phyloP scores from a whole-genome alignment of 805 yeast genomes.

The Saccharomyces jurei region DNA sequence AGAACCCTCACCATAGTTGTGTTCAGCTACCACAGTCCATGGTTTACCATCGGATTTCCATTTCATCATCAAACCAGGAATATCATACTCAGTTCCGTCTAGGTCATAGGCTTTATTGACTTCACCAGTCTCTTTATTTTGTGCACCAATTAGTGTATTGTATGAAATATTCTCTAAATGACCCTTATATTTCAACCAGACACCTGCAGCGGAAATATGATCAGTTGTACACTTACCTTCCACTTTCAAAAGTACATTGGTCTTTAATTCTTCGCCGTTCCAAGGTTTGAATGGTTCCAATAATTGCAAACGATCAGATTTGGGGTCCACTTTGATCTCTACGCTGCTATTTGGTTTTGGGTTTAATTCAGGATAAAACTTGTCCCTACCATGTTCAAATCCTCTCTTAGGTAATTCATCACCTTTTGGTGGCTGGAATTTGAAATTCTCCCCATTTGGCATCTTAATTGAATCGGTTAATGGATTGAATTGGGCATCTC shows the following conservation, averaged over 20 bases:
- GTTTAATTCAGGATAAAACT: slow-evolving; percentile 65
- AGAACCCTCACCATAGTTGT: slow-evolving; percentile 97
- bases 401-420: slow-evolving; percentile 77
- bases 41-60: slow-evolving; percentile 83
- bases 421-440: slow-evolving; percentile 73
- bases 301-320: slow-evolving; percentile 85
- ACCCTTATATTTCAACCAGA: slow-evolving; percentile 97
- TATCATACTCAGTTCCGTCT: slow-evolving; percentile 67
- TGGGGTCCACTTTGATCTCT: slow-evolving; percentile 65
- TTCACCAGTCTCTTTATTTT: slow-evolving; percentile 93
- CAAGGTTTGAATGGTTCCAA: slow-evolving; percentile 83
- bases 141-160: slow-evolving; percentile 94
- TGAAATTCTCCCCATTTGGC: slow-evolving; percentile 64
- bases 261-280: slow-evolving; percentile 74
- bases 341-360: slow-evolving; percentile 59
- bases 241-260: slow-evolving; percentile 76
- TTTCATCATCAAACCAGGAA: slow-evolving; percentile 94
- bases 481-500: slow-evolving; percentile 89
- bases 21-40: slow-evolving; percentile 95
- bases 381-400: slow-evolving; percentile 64
- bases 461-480: slow-evolving; percentile 72
- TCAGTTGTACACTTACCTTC: slow-evolving; percentile 98
- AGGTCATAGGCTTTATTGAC: slow-evolving; percentile 85
- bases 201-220: slow-evolving; percentile 98
- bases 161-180: slow-evolving; percentile 92